Evolutionary conservation across 306 rosid species (phyloP).

Genomic region (Citrullus amarus): DNA sequence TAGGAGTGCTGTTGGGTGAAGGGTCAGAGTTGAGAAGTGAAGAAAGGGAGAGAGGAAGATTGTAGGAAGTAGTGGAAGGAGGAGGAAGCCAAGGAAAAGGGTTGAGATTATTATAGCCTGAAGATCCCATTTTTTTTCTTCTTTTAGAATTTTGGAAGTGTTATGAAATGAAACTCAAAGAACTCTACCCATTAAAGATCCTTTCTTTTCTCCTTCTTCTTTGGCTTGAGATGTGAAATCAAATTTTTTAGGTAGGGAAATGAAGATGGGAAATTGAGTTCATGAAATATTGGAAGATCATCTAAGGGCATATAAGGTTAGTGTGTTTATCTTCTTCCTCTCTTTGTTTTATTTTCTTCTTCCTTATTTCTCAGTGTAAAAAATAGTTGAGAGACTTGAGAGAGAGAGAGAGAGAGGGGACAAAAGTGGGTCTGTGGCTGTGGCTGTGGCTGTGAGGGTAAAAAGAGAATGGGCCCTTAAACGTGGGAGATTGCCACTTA

Average conservation of each 20-base stretch:
- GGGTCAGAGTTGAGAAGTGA: background rate
- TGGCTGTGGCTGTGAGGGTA: background rate
- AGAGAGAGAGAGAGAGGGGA: background rate
- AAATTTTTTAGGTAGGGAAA: background rate
- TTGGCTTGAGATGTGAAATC: background rate
- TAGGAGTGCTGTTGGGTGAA: background rate
- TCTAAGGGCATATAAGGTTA: background rate
- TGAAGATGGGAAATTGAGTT: background rate
- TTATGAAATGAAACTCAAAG: slow-evolving; percentile 10
- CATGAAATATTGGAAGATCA: background rate
- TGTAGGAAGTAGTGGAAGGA: slow-evolving; percentile 8
- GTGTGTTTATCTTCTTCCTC: background rate
- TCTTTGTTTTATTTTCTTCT: background rate
- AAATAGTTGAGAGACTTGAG: background rate
- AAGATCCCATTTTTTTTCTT: slow-evolving; percentile 35
- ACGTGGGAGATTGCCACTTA: slow-evolving; percentile 4
- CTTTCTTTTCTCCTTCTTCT: background rate
- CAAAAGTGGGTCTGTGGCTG: background rate
- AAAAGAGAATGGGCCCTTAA: slow-evolving; percentile 1
- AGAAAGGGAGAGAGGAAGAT: slow-evolving; percentile 2
- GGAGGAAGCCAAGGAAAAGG: slow-evolving; percentile 33
- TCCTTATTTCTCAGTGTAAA: background rate
- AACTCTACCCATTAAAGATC: slow-evolving; percentile 6
- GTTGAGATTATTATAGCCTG: slow-evolving; percentile 11
- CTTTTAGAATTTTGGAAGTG: background rate